Base-by-base conservation (phyloP, 176 grass and related monocot species). In the Hsuehochloa calcarea region DNA sequence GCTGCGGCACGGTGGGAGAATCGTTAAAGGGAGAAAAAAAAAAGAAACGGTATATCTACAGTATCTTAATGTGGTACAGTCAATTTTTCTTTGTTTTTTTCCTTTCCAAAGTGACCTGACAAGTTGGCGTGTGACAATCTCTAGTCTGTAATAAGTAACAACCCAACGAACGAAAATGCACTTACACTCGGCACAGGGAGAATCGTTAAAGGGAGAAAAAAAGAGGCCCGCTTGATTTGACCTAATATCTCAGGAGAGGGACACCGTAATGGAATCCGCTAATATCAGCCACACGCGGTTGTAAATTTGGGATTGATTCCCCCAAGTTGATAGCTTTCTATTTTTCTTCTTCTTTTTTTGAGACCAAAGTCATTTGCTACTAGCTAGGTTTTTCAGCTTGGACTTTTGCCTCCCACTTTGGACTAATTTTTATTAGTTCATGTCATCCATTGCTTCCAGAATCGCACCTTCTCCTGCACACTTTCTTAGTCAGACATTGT, bases 401-500 rank as follows among this genome's bases (percentile, higher is more conserved):
- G 52, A 39, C 22, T 63, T 52, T 49, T 82, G 51, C 52, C 51
- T 47, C 51, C 63, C 77, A 82, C 64, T 52, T 70, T 10, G 12
- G 51, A 20, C 12, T 75, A 81, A 49, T 41, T 61, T 85, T 16
- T 8, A 64, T 61, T 25, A 49, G n/a, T 58, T 10, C 23, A 17
- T 44, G 62, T 19, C 29, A 76, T 34, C 64, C 45, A 25, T 54
- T 80, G 47, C 59, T 49, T 74, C 75, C 44, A 71, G 47, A 66
- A 23, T 29, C 8, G 4, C 38, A 45, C 10, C 70, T 81, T 75
- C 63, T 58, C 39, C 6, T 15, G 67, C 14, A 38, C 60, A 0
- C 29, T 72, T 77, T 37, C 17, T 10, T 15, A 35, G 82, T 85
- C 87, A 85, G 81, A 69, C 51, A 70, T 16, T 67, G 82, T 23